Conservation (phyloP, 306 rosid species). For the Geum urbanum region DNA sequence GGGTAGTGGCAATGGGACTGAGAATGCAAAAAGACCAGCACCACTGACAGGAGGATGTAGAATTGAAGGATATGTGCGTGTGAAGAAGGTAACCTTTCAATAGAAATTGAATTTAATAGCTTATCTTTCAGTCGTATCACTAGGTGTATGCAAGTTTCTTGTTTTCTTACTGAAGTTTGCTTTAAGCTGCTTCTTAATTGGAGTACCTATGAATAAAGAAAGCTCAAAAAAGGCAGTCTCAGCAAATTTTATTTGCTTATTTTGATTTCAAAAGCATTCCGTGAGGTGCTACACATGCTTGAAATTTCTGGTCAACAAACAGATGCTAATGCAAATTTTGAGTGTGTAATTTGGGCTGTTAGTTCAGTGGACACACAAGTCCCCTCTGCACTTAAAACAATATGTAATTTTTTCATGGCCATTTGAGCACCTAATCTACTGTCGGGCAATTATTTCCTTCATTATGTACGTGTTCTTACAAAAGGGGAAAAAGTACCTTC, state of each 20-base stretch:
- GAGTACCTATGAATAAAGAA: neutral
- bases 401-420: constrained; percentile 1
- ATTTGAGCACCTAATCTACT: neutral
- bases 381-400: neutral
- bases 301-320: neutral
- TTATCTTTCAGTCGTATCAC: neutral
- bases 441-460: neutral
- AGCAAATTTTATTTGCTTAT: neutral
- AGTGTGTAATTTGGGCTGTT: neutral
- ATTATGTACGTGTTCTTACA: neutral
- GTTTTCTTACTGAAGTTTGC: neutral
- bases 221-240: neutral
- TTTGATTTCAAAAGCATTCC: neutral
- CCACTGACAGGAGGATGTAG: constrained; percentile 90
- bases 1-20: constrained; percentile 53
- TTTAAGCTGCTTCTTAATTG: constrained; percentile 14
- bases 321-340: neutral
- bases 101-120: neutral
- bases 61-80: constrained; percentile 87
- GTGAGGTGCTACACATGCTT: constrained; percentile 4
- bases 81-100: constrained; percentile 62
- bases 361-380: neutral
- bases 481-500: neutral
- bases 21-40: constrained; percentile 70
- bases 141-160: neutral